Percentiles rank a stretch among this genome's conserved stretches.
These are phyloP conservation scores for Hydrangea macrophylla DNA, from an alignment of 148 eudicot species.

Conservation along the genomic window DNA sequence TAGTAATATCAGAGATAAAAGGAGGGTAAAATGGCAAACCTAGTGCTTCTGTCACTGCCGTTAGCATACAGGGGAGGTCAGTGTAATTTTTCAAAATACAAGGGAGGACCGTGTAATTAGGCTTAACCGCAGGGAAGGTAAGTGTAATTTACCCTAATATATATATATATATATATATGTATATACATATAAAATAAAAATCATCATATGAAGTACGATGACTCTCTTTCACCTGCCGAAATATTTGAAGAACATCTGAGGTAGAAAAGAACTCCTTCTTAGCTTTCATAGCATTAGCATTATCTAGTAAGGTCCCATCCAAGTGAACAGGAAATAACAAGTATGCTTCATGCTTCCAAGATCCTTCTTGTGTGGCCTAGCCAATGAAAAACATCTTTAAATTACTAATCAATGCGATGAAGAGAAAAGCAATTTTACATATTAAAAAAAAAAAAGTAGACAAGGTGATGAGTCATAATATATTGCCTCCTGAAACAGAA, in stretches of 20 bases:
- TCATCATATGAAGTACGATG: not conserved
- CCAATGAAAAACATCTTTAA: conserved; percentile 3
- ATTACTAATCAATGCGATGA: not conserved
- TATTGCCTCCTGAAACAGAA: not conserved
- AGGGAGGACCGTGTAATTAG: too few relatives aligned
- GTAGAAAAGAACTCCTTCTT: conserved; percentile 82
- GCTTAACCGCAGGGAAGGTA: too few relatives aligned
- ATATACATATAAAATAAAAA: not conserved
- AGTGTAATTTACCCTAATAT: too few relatives aligned
- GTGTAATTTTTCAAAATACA: too few relatives aligned
- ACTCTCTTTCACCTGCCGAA: conserved; percentile 65
- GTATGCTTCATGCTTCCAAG: conserved; percentile 91
- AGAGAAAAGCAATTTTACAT: not conserved
- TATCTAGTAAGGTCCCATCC: conserved; percentile 84
- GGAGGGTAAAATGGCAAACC: too few relatives aligned
- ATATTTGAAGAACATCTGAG: conserved; percentile 77
- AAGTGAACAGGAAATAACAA: conserved; percentile 81
- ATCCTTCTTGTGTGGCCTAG: conserved; percentile 71
- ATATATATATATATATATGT: too few relatives aligned
- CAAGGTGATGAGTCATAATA: not conserved
- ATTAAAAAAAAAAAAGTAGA: not conserved
- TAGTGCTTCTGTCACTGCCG: too few relatives aligned
- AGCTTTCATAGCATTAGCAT: conserved; percentile 56
- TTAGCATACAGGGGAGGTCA: too few relatives aligned
- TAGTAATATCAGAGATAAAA: too few relatives aligned